Conservation (phyloP, 2,329 filamentous ascomycete species). For the Penicillium janthinellum region DNA sequence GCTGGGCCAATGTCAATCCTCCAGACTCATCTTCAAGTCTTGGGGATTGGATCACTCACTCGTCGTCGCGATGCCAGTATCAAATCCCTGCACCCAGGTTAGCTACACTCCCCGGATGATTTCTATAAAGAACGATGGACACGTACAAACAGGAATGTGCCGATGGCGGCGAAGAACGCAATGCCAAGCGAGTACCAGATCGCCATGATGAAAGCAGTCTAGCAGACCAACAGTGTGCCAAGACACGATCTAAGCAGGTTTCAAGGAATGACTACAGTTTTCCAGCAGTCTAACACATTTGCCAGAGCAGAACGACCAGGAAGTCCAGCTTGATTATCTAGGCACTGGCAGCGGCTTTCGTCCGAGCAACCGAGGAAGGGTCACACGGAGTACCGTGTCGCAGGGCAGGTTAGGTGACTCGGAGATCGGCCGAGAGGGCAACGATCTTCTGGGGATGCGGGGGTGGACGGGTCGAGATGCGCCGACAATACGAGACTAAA, state of each 20-base stretch:
- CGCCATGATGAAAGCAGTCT: conserved; percentile 31
- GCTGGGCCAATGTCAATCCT: conserved; percentile 35
- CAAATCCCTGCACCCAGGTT: conserved; percentile 52
- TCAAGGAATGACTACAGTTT: not conserved
- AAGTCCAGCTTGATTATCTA: conserved; percentile 9
- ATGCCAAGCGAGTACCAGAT: conserved; percentile 54
- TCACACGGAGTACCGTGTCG: conserved; percentile 12
- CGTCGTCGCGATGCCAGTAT: conserved; percentile 63
- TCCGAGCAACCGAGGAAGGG: conserved; percentile 25
- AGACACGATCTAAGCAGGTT: not conserved
- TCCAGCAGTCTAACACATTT: not conserved
- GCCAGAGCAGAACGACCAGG: not conserved
- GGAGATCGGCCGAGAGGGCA: conserved; percentile 31
- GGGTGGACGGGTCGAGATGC: conserved; percentile 9
- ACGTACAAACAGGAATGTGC: conserved; percentile 61
- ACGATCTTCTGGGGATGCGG: conserved; percentile 24
- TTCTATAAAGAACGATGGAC: not conserved
- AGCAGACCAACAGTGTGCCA: not conserved
- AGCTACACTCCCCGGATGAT: not conserved
- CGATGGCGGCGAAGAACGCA: conserved; percentile 60
- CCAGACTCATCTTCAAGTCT: not conserved
- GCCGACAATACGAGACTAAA: conserved; percentile 17
- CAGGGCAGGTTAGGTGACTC: conserved; percentile 16
- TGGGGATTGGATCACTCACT: conserved; percentile 43
- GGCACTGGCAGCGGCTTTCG: conserved; percentile 10